Evolutionary conservation across 2,329 filamentous ascomycete genomes (phyloP), one percentile per base, ranked within the genome.

Genomic region (Phoma sp.): DNA sequence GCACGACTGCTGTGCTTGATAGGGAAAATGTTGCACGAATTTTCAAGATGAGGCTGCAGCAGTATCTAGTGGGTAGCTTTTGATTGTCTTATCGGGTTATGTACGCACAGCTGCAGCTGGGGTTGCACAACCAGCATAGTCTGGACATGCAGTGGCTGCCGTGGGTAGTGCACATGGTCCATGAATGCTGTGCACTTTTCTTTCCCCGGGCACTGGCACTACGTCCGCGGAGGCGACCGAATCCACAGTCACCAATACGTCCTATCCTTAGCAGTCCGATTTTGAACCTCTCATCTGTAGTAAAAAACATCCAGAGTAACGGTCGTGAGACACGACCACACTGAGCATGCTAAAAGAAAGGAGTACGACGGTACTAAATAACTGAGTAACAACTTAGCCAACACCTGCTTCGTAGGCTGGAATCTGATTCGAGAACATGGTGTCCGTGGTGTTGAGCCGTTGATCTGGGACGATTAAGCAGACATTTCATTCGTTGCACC

Each of bases 251-350:
- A 49, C 39, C 39, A 36, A 20, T 49, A 40, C 15, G 34, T 15
- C 10, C 47, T 10, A 46, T 55, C 25, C 15, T 42, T 18, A 53
- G 15, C 10, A 37, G n/a, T 3, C 37, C 43, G 9, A 20, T 23
- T 4, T 9, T 9, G 7, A 37, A 33, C 4, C 33, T 26, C 4
- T 47, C 32, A 4, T 23, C 26, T 58, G 38, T 56, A 64, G 12
- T 62, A 59, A 25, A 69, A 58, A 32, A 69, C 40, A 21, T 65
- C 65, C 7, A 65, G 64, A 1, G 57, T 60, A 1, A 57, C 29
- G 9, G 47, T 58, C 15, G 39, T 32, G 9, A 40, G 47, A 40
- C 6, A 53, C 15, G 2, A 42, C 11, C 1, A 53, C 10, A 18
- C 48, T 47, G 36, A 40, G 2, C 3, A 47, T 5, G 9, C 47